A percentile compares a stretch with the other conserved stretches of the same genome.
Evolutionary conservation across 805 yeast species (phyloP).

Genomic region (Candida railenensis): DNA sequence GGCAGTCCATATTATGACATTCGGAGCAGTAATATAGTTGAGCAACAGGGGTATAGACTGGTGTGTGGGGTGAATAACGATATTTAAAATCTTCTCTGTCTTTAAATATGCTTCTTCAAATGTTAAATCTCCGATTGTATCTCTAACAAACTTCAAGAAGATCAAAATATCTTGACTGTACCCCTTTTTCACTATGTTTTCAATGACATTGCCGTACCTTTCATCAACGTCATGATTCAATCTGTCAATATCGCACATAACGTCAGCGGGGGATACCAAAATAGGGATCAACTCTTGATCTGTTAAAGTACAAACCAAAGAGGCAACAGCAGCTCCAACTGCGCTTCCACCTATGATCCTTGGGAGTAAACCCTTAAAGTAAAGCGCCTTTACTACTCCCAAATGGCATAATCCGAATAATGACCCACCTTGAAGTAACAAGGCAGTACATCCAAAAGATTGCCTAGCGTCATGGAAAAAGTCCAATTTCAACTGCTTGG

Average conservation of each 20-base stretch:
- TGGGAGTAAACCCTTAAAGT: constrained; percentile 74
- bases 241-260: constrained; percentile 43
- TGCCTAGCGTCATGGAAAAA: constrained; percentile 86
- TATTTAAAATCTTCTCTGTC: constrained; percentile 77
- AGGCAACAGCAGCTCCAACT: constrained; percentile 90
- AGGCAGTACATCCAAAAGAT: constrained; percentile 86
- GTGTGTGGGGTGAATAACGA: constrained; percentile 80
- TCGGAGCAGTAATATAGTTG: constrained; percentile 91
- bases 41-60: constrained; percentile 67
- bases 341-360: constrained; percentile 88
- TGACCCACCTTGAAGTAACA: constrained; percentile 92
- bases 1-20: constrained; percentile 87
- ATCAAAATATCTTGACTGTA: constrained; percentile 83
- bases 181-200: constrained; percentile 73
- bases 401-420: constrained; percentile 90
- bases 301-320: constrained; percentile 72
- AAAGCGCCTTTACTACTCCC: constrained; percentile 87
- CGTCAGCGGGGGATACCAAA: constrained; percentile 36
- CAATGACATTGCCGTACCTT: constrained; percentile 67
- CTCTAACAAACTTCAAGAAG: constrained; percentile 75
- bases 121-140: constrained; percentile 76
- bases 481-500: constrained; percentile 60
- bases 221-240: constrained; percentile 55
- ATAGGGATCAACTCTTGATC: constrained; percentile 62
- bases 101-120: constrained; percentile 89